Evolutionary conservation across 2,329 filamentous ascomycete genomes (phyloP), one percentile per base, ranked within the genome.

Genomic region (Penicillium carneum): DNA sequence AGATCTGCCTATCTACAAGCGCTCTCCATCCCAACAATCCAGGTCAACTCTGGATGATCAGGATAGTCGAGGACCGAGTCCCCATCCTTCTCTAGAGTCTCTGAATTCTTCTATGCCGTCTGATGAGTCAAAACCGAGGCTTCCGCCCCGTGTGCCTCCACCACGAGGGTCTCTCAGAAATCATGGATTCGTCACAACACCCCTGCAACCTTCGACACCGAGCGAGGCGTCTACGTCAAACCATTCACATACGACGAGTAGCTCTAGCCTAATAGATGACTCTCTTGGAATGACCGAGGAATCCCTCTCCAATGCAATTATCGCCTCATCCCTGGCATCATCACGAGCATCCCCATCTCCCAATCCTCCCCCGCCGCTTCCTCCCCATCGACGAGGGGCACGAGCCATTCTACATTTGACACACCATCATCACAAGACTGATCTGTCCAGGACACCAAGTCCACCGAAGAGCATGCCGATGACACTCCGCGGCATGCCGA

Each of bases 311-410:
- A 76, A 81, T 70, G 80, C 81, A 31, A 80, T 83, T 63, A 77
- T 81, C 18, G 81, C 80, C 18, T 82, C 80, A 11, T 82, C 81
- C 36, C 64, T 82, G 2, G 81, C 80, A 57, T 81, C 81, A 39
- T 71, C 74, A 8, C 76, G 76, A 48, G 77, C 76, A 34, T 73
- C 77, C 12, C 79, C 80, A 12, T 71, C 77, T 20, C 72, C 70
- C n/a, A 78, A 69, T 48, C 63, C 67, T 9, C 72, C 76, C 14
- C 79, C 79, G 12, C 73, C 77, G 1, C 74, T 75, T 26, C 78
- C 77, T 16, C 79, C 78, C 16, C 73, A 72, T 38, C 75, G 74
- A 46, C 76, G 79, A 51, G 70, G 75, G 41, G 71, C 74, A 31
- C 73, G 76, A 43, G 77, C 76, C 23, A 57, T 80, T 14, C 68